phyloP scores from a whole-genome alignment of 2,329 filamentous ascomycete species.

The Pseudogymnoascus sp. region DNA sequence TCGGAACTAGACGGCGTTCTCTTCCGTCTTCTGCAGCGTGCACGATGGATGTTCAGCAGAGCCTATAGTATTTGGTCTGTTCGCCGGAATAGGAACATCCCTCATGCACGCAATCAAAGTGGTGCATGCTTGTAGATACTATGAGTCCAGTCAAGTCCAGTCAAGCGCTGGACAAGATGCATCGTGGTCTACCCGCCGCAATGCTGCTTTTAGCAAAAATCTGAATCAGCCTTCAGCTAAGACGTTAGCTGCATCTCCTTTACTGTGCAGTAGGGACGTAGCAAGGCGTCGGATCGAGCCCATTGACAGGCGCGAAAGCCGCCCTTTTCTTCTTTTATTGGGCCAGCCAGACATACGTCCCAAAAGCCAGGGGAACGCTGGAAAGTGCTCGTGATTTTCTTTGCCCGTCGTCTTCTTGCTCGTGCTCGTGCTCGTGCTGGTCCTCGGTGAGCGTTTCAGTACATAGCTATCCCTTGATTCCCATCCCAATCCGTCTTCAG shows the following conservation, averaged over 20 bases:
- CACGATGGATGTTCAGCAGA: neutral
- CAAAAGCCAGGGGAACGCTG: neutral
- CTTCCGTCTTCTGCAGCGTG: slow-evolving; percentile 9
- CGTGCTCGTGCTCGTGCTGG: neutral
- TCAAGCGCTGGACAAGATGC: slow-evolving; percentile 2
- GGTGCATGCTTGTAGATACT: neutral
- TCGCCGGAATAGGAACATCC: neutral
- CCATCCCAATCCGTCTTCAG: slow-evolving; percentile 5
- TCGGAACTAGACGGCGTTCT: slow-evolving; percentile 9
- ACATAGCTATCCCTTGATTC: neutral
- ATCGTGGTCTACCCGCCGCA: slow-evolving; percentile 6
- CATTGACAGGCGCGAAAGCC: slow-evolving; percentile 3
- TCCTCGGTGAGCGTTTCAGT: slow-evolving; percentile 6
- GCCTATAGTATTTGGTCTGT: neutral
- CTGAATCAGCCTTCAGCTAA: neutral
- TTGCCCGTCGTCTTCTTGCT: neutral
- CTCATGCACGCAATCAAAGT: slow-evolving; percentile 10
- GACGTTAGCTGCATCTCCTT: neutral
- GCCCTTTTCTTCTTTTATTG: neutral
- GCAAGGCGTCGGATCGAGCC: neutral
- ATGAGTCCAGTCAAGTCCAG: neutral
- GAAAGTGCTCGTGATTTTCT: neutral
- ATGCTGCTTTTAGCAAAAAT: slow-evolving; percentile 7
- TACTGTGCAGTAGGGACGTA: neutral
- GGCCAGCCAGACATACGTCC: neutral